Conservation (phyloP, 306 rosid species). For the Abrus precatorius region DNA sequence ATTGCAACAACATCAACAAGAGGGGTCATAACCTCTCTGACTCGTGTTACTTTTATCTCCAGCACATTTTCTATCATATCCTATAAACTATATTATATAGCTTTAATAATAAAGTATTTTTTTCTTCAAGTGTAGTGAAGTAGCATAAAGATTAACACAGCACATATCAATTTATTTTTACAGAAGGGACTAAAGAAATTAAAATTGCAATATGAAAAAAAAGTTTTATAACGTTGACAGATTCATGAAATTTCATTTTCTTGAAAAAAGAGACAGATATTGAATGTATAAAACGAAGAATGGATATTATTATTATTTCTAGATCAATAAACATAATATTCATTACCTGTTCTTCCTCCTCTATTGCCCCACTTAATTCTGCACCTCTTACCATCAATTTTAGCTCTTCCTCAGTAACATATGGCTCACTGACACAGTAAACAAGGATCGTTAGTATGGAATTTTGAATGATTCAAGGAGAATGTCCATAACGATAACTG, state of each 20-base stretch:
- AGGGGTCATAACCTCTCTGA: constrained; percentile 99
- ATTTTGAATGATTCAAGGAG: constrained; percentile 20
- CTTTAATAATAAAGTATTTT: neutral
- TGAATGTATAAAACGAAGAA: neutral
- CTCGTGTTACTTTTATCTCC: constrained; percentile 97
- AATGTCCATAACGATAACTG: constrained; percentile 25
- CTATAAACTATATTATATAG: constrained; percentile 49
- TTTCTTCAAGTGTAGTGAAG: neutral
- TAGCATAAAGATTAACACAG: too few relatives aligned
- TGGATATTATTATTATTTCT: neutral
- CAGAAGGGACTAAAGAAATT: too few relatives aligned
- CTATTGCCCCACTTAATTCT: constrained; percentile 98
- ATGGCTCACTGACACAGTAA: constrained; percentile 79
- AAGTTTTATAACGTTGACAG: too few relatives aligned
- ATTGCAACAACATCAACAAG: constrained; percentile 99
- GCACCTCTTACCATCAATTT: constrained; percentile 99
- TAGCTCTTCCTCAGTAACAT: constrained; percentile 97
- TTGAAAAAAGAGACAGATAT: constrained; percentile 26
- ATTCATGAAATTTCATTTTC: constrained; percentile 9
- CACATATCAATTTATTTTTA: too few relatives aligned
- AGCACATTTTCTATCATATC: constrained; percentile 99
- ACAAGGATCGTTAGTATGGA: constrained; percentile 31
- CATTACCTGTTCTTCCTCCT: constrained; percentile 99
- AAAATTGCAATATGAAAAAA: too few relatives aligned
- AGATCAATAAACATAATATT: constrained; percentile 32